These are phyloP conservation scores for Solanum tacnaense DNA, from an alignment of 257 asterid genomes.

Conservation along the genomic window DNA sequence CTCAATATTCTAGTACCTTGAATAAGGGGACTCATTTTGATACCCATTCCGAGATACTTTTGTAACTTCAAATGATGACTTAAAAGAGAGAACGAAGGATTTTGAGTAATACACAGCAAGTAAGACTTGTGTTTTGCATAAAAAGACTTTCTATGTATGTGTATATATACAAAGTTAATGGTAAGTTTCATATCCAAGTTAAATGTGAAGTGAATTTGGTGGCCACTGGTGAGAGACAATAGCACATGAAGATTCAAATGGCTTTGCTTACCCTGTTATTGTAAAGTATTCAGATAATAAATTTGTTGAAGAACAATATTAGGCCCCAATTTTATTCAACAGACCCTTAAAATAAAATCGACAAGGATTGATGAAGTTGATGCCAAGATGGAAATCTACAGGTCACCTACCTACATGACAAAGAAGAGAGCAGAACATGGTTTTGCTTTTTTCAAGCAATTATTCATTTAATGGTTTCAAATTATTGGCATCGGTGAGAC, in stretches of 20 bases:
- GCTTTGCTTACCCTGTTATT: background rate
- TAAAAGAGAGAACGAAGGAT: background rate
- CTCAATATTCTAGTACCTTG: background rate
- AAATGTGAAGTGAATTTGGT: too few species aligned
- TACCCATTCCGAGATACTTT: background rate
- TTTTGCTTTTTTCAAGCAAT: too few species aligned
- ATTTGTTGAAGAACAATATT: background rate
- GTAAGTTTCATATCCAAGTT: background rate
- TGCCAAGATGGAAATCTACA: background rate
- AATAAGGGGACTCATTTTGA: background rate
- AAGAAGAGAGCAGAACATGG: background rate
- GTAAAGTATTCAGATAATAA: background rate
- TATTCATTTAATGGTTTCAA: too few species aligned
- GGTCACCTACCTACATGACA: background rate
- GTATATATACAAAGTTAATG: background rate
- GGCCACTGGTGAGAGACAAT: background rate
- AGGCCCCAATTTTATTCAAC: too few species aligned
- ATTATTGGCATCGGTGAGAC: too few species aligned
- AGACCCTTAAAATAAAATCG: too few species aligned
- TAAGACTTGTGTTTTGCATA: too few species aligned
- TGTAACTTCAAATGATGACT: background rate
- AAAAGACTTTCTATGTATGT: background rate
- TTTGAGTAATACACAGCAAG: background rate
- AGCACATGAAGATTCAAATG: background rate
- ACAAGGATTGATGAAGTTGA: background rate